Conservation (phyloP, 2,329 filamentous ascomycete species). For the Epichloe typhina region DNA sequence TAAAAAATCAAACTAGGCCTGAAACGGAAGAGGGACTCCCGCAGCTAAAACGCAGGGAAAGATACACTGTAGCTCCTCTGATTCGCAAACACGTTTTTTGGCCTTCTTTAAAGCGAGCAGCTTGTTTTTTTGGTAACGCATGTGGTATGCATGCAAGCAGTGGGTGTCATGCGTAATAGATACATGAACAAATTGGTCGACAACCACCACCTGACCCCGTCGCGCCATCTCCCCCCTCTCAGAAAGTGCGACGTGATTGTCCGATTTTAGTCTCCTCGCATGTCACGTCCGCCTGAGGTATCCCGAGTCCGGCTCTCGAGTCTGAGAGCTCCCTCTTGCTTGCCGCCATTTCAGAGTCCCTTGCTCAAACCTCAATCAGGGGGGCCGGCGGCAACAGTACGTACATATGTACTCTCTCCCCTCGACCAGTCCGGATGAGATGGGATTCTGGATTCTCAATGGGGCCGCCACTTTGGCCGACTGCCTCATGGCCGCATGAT, state of each 20-base stretch:
- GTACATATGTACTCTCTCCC: no score
- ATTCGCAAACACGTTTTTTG: not conserved
- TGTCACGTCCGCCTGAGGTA: not conserved
- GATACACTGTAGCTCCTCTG: no score
- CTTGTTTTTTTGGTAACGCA: no score
- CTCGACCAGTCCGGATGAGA: no score
- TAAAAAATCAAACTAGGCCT: no score
- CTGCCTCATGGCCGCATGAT: conserved; percentile 21
- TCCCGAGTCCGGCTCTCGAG: not conserved
- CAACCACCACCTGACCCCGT: conserved; percentile 6
- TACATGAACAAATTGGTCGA: not conserved
- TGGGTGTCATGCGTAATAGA: no score
- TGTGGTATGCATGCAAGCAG: no score
- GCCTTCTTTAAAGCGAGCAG: not conserved
- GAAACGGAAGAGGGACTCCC: no score
- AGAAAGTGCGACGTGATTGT: conserved; percentile 7
- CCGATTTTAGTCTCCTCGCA: conserved; percentile 6
- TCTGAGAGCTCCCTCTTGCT: not conserved
- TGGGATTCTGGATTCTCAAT: no score
- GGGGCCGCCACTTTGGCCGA: not conserved
- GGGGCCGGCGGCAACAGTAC: no score
- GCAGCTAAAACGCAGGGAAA: no score
- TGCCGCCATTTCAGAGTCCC: not conserved
- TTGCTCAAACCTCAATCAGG: no score
- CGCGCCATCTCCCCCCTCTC: conserved; percentile 3